Base-by-base conservation (phyloP, 441 rosid species). In the Euphorbia schlechtendalii region DNA sequence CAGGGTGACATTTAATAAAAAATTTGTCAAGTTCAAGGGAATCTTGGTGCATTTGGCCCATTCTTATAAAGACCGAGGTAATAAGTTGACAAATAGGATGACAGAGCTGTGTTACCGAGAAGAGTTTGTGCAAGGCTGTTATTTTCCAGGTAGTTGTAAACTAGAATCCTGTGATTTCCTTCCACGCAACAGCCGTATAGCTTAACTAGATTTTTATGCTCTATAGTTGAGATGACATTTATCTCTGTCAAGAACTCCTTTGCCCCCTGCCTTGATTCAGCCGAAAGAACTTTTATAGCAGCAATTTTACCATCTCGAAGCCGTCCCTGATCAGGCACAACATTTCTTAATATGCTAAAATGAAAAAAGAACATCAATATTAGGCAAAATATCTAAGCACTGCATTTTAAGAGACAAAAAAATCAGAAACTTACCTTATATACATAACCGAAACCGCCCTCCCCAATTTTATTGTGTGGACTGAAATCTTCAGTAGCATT, bases 371-470 rank as follows among this genome's bases (percentile, higher is more conserved):
- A 45, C 25, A 36, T 32, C 3, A 56, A 12, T 14, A 53, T 13
- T n/a, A 66, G 18, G 45, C 17, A 36, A 59, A 57, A 14, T 20
- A 14, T 48, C 17, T 25, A 21, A 65, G 59, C 6, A 11, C 8
- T 21, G n/a, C 32, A 64, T 59, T 43, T 41, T 40, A 65, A 52
- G 36, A 32, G 7, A 36, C 59, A 58, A 22, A 53, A 36, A 64
- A 58, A 40, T 38, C n/a, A 59, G 58, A 64, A 2, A 63, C 13
- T 65, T 75, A 92, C 98, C 96, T 83, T 87, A 73, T 82, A 93
- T 41, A 93, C 99, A 66, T 82, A 81, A 75, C 97, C 99, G 56
- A 90, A 93, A 60, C 97, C 99, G 30, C 99, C 99, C 76, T 87
- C 97, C 55, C 99, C 97, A 70, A 93, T 86, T 77, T 90, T 90